Percentiles rank a stretch among this genome's conserved stretches.
phyloP scores from a whole-genome alignment of 2,329 filamentous ascomycete genomes.

The Hymenoscyphus fraxineus region DNA sequence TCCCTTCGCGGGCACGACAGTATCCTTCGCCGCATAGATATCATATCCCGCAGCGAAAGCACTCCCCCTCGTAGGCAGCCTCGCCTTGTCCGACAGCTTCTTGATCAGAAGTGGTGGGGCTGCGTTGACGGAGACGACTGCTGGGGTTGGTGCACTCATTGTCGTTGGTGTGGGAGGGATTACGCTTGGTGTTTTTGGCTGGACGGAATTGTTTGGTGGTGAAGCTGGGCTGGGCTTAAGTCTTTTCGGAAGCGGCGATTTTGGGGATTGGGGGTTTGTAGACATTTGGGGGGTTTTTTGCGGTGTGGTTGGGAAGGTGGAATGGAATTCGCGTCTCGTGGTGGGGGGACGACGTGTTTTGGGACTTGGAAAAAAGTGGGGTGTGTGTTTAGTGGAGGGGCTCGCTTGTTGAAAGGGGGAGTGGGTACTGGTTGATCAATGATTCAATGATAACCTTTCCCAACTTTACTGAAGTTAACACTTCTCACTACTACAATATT shows the following conservation, averaged over 20 bases:
- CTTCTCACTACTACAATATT: not conserved
- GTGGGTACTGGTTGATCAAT: too few relatives aligned
- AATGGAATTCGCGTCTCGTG: conserved; percentile 1
- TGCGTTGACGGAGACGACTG: conserved; percentile 20
- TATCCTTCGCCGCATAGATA: conserved; percentile 74
- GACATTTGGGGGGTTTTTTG: conserved; percentile 14
- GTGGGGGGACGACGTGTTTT: not conserved
- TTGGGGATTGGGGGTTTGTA: conserved; percentile 25
- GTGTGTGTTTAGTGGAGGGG: not conserved
- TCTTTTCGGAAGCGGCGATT: conserved; percentile 32
- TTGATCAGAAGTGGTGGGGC: conserved; percentile 55
- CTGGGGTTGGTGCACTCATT: conserved; percentile 14
- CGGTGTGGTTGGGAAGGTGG: conserved; percentile 16
- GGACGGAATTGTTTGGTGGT: not conserved
- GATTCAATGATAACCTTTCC: too few relatives aligned
- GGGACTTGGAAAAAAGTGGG: not conserved
- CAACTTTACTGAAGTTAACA: too few relatives aligned
- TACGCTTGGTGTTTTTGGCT: not conserved
- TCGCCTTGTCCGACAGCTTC: conserved; percentile 77
- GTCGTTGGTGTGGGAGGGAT: conserved; percentile 6
- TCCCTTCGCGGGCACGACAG: conserved; percentile 73
- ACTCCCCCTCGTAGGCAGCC: conserved; percentile 81
- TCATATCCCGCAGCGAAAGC: conserved; percentile 92
- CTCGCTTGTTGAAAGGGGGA: too few relatives aligned
- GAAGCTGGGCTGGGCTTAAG: conserved; percentile 27